Conservation (phyloP, 352 stramenopile genomes). For the Phytophthora multivora region DNA sequence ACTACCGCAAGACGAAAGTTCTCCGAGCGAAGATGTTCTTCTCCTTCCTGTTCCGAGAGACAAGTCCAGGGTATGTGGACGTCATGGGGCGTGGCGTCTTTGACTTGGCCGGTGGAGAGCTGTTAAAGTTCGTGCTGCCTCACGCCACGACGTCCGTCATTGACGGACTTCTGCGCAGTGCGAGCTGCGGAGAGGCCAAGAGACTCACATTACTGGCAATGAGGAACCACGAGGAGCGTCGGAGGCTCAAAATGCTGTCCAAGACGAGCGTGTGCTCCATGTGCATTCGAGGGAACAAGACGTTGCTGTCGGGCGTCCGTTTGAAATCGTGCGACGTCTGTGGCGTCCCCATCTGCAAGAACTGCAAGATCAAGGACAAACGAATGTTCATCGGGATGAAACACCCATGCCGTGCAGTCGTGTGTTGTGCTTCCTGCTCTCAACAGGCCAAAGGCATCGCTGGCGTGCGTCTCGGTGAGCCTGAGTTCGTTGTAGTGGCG, state of each 20-base stretch:
- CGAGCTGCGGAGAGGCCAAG: slow-evolving; percentile 43
- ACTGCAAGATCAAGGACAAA: slow-evolving; percentile 55
- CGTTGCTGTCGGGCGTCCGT: slow-evolving; percentile 18
- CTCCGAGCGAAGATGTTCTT: slow-evolving; percentile 44
- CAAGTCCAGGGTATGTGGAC: slow-evolving; percentile 31
- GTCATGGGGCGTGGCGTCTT: slow-evolving; percentile 44
- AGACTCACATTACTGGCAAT: slow-evolving; percentile 48
- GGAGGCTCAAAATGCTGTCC: slow-evolving; percentile 9
- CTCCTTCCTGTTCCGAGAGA: slow-evolving; percentile 44
- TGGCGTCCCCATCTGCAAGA: slow-evolving; percentile 42
- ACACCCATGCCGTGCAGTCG: slow-evolving; percentile 19
- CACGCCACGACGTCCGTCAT: slow-evolving; percentile 33
- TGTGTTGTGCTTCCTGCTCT: slow-evolving; percentile 41
- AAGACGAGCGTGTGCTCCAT: slow-evolving; percentile 37
- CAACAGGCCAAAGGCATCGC: slow-evolving; percentile 35
- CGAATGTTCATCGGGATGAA: slow-evolving; percentile 37
- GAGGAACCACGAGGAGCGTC: slow-evolving; percentile 10
- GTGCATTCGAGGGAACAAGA: slow-evolving; percentile 31
- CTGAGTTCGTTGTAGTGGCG: slow-evolving; percentile 33
- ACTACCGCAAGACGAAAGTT: slow-evolving; percentile 30
- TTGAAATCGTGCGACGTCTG: slow-evolving; percentile 49
- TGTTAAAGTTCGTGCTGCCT: slow-evolving; percentile 33
- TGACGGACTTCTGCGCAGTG: slow-evolving; percentile 29
- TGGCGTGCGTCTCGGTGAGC: slow-evolving; percentile 18
- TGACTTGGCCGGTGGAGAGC: slow-evolving; percentile 38